These are phyloP conservation scores for Aegilops bicornis DNA, from an alignment of 176 grass and related monocot species.

Conservation along the genomic window DNA sequence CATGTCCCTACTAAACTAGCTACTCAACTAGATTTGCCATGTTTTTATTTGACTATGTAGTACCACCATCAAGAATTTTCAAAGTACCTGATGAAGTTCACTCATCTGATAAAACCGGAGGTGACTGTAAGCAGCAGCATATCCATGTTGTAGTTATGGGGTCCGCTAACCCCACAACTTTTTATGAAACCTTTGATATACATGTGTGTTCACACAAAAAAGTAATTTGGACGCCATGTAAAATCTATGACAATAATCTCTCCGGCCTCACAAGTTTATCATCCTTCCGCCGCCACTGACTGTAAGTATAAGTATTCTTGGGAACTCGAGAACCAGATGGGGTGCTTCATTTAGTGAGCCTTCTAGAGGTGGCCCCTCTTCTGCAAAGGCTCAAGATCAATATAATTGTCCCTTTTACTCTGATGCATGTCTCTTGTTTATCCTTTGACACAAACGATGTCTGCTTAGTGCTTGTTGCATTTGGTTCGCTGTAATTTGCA, in stretches of 20 bases:
- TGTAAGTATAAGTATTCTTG: not conserved
- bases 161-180: too few relatives aligned
- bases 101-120: not conserved
- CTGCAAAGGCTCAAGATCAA: not conserved
- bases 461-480: not conserved
- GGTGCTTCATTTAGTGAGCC: not conserved
- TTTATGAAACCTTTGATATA: too few relatives aligned
- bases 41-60: not conserved
- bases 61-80: not conserved
- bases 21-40: not conserved
- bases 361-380: not conserved
- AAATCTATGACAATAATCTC: too few relatives aligned
- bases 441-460: not conserved
- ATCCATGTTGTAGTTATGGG: too few relatives aligned
- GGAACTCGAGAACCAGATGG: not conserved
- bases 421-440: slow-evolving; percentile 5
- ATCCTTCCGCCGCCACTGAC: too few relatives aligned
- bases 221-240: too few relatives aligned
- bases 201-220: too few relatives aligned
- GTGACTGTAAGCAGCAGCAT: not conserved
- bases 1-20: too few relatives aligned
- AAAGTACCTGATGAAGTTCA: not conserved
- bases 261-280: too few relatives aligned
- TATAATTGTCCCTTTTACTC: slow-evolving; percentile 2
- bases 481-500: not conserved